Base-by-base conservation (phyloP, 2,329 filamentous ascomycete species). In the Diplodia corticola region DNA sequence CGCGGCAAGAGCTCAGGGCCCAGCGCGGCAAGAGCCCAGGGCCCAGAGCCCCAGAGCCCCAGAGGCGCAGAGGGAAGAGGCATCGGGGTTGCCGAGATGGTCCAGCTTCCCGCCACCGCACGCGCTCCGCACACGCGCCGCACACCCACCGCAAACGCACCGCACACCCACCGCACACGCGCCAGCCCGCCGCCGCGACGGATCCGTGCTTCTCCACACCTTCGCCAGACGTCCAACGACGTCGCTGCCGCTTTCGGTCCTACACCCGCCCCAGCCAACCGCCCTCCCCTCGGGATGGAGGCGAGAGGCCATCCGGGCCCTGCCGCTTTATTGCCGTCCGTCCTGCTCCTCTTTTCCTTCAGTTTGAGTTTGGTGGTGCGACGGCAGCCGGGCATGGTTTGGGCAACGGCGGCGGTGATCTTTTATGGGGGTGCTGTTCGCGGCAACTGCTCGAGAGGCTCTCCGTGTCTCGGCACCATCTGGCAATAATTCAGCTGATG, bases 351-450 rank as follows among this genome's bases (percentile, higher is more conserved):
- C 35, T 40, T 28, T 20, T 20, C 13, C n/a, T 17, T 46, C n/a
- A n/a, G n/a, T 61, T 61, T 61, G 57, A 61, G 10, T 61, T 49
- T 35, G 57, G 57, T 61, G 57, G 57, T 61, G 57, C 57, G 57
- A 61, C 57, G 48, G 44, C 30, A 49, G n/a, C 4, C 22, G 13
- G 3, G 26, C 10, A 12, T 30, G 12, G 24, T 49, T 49, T 17
- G 15, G 57, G 57, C 57, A 61, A 49, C 26, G 2, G 2, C 26
- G 57, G 9, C n/a, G 57, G 2, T 61, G 57, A 61, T 61, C 57
- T 61, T 61, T 61, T 61, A 49, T 61, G 57, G 57, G 44, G 33
- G 7, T 54, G n/a, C 51, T 54, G 9, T 24, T 44, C 22, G 26
- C 53, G 53, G 35, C 53, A 40, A 15, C 33, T 17, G 53, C 26